These are phyloP conservation scores for Pleurotus giganteus DNA, from an alignment of 768 basidiomycete genomes.

Conservation along the genomic window DNA sequence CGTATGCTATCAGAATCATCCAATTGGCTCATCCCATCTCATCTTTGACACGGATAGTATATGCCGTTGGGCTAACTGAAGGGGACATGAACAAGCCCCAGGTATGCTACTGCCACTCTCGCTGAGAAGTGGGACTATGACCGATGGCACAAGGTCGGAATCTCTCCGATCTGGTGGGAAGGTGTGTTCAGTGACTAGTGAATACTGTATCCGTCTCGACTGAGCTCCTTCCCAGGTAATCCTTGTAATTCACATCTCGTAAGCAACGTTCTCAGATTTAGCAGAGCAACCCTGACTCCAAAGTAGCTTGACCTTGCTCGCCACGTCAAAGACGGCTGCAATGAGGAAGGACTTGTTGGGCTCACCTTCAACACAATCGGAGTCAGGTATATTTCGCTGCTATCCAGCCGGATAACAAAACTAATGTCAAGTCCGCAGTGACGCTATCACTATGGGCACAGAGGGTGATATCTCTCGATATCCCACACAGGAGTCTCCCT, in stretches of 20 bases:
- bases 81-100: conserved; percentile 86
- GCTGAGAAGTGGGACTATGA: neutral
- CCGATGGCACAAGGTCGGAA: conserved; percentile 61
- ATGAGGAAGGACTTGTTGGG: conserved; percentile 77
- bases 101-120: conserved; percentile 34
- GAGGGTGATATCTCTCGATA: conserved; percentile 53
- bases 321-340: conserved; percentile 80
- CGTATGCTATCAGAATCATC: conserved; percentile 42
- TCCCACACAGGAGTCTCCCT: no score
- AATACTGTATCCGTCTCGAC: neutral
- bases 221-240: conserved; percentile 49
- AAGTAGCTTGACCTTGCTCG: conserved; percentile 72
- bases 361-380: conserved; percentile 85
- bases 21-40: neutral
- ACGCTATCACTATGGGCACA: conserved; percentile 89
- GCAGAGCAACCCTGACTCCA: conserved; percentile 5
- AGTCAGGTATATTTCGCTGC: conserved; percentile 54
- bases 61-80: conserved; percentile 74
- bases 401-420: neutral
- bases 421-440: conserved; percentile 37
- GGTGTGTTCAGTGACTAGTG: conserved; percentile 38
- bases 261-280: conserved; percentile 16
- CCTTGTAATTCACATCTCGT: conserved; percentile 86
- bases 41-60: conserved; percentile 44
- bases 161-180: conserved; percentile 92